These are phyloP conservation scores for Apiospora arundinis DNA, from an alignment of 2,329 filamentous ascomycete species.

Conservation along the genomic window DNA sequence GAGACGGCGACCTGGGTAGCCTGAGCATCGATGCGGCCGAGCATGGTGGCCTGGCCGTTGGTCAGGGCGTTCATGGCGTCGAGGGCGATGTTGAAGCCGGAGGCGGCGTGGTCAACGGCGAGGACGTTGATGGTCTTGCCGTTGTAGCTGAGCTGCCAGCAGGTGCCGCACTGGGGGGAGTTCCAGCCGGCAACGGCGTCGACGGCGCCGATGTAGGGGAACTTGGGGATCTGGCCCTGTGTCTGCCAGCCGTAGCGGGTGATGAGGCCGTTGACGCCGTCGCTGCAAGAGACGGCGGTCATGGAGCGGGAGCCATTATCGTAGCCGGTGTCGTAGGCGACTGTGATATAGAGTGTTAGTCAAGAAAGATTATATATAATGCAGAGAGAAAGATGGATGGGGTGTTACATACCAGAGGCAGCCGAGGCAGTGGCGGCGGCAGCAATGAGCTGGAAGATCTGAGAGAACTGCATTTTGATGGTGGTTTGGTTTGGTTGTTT, in stretches of 20 bases:
- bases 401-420: conserved; percentile 31
- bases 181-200: conserved; percentile 62
- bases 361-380: not conserved
- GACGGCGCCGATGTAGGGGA: conserved; percentile 62
- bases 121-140: conserved; percentile 59
- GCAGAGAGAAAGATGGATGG: not conserved
- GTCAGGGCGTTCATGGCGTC: conserved; percentile 63
- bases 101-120: conserved; percentile 58
- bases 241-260: conserved; percentile 65
- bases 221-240: conserved; percentile 56
- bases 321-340: conserved; percentile 77
- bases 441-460: conserved; percentile 36
- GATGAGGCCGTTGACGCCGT: conserved; percentile 71
- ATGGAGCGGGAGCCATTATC: conserved; percentile 65
- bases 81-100: conserved; percentile 64
- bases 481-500: conserved; percentile 15
- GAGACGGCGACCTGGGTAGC: conserved; percentile 50
- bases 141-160: conserved; percentile 61
- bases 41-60: conserved; percentile 51
- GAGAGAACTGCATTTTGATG: conserved; percentile 39
- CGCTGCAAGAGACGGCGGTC: conserved; percentile 67
- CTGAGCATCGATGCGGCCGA: conserved; percentile 60
- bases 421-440: conserved; percentile 37
- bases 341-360: conserved; percentile 45
- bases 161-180: conserved; percentile 62